Base-by-base conservation (phyloP, 2,329 filamentous ascomycete species). In the Zasmidium citrigriseum region DNA sequence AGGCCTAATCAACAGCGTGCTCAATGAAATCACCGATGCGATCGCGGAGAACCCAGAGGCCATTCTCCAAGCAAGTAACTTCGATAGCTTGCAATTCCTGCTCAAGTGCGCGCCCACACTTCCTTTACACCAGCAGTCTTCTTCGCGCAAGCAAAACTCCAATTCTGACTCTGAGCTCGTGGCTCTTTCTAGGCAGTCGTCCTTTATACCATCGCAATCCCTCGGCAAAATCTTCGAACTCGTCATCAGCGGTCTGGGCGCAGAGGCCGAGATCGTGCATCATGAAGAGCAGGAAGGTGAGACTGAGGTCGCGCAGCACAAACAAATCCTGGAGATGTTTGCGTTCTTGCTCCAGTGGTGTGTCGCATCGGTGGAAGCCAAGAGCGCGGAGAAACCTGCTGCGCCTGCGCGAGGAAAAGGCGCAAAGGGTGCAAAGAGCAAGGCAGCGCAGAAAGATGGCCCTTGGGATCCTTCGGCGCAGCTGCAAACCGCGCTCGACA, bases 321-420 rank as follows among this genome's bases (percentile, higher is more conserved):
- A 96, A 76, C 87, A 90, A 65, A 82, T 97, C 1, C 83, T 99
- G 64, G 95, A 99, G 73, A 90, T 96, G 70, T 98, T 96, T 73
- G 93, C 89, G 29, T 99, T 96, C 71, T 80, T 99, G 11, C 78
- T 99, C 50, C 93, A 97, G 75, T 99, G 95, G 96, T 90, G 91
- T 5, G 89, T 98, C 64, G 89, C 92, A 5, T 91, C 90, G n/a
- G 91, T 97, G 50, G 95, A 99, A 76, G 89, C 90, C 41, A 96
- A 96, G 76, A 67, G 64, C 21, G 89, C 92, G 47, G 95, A 98
- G 75, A 98, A 96, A 76, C 87, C 88, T 7, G 83, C 87, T 1
- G 87, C 89, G 2, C 86, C 89, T 2, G 83, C 86, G 7, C 83
- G 90, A 69, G 88, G 87, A 46, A 89, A 88, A 56, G 90, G 89